phyloP scores from a whole-genome alignment of 208 protist species.

The Tritrichomonas foetus region DNA sequence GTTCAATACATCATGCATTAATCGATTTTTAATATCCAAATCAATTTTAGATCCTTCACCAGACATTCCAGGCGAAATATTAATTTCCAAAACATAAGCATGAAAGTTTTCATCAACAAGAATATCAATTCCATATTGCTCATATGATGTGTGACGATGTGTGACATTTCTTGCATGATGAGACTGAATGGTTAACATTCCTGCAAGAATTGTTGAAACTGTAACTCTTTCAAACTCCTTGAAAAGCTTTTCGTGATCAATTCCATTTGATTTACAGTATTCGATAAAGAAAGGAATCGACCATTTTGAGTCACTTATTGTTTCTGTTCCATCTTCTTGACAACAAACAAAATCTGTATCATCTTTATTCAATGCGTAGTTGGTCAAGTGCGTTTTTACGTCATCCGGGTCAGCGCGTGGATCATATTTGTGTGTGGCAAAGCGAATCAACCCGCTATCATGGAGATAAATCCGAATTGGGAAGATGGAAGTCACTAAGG shows the following conservation, averaged over 20 bases:
- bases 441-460: conserved; percentile 42
- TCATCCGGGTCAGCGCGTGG: background rate
- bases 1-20: background rate
- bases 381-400: conserved; percentile 50
- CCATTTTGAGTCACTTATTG: conserved; percentile 39
- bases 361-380: background rate
- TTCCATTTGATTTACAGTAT: background rate
- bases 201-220: background rate
- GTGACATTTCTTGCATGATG: background rate
- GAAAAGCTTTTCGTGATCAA: background rate
- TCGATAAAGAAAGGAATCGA: background rate
- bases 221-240: background rate
- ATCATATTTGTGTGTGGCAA: conserved; percentile 40
- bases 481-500: conserved; percentile 49
- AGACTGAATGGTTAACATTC: conserved; percentile 45
- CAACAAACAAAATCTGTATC: background rate
- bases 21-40: background rate
- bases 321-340: background rate
- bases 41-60: background rate
- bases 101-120: conserved; percentile 77
- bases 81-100: conserved; percentile 89
- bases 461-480: conserved; percentile 56
- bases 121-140: conserved; percentile 87
- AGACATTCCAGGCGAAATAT: conserved; percentile 59
- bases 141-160: conserved; percentile 68